phyloP scores from a whole-genome alignment of 169 alveolate genomes.

The Babesia ovis region DNA sequence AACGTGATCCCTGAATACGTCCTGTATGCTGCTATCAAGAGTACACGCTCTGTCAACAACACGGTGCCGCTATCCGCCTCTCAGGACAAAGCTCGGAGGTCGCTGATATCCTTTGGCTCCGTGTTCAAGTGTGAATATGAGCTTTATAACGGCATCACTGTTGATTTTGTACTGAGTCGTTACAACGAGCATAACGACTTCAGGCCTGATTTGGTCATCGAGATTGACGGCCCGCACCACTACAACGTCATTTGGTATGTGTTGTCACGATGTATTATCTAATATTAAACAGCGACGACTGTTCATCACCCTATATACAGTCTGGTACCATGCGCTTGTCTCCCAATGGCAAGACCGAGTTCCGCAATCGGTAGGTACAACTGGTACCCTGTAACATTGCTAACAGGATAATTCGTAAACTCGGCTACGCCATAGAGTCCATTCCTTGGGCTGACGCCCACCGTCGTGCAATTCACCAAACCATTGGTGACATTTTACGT shows the following conservation, averaged over 20 bases:
- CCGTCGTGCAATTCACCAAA: constrained; percentile 25
- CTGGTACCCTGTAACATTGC: neutral
- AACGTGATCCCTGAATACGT: constrained; percentile 25
- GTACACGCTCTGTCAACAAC: neutral
- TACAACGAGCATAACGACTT: constrained; percentile 2
- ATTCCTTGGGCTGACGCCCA: constrained; percentile 57
- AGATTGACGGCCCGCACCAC: constrained; percentile 69
- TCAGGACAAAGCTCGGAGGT: constrained; percentile 58
- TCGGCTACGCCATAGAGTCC: constrained; percentile 45
- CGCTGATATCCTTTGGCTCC: constrained; percentile 8
- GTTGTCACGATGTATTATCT: neutral
- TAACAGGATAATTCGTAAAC: constrained; percentile 14
- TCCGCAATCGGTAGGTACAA: constrained; percentile 27
- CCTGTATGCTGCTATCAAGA: constrained; percentile 18
- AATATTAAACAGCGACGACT: constrained; percentile 14
- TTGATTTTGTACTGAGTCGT: constrained; percentile 43
- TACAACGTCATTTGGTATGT: constrained; percentile 43
- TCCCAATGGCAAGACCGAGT: constrained; percentile 37
- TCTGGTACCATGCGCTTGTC: constrained; percentile 2
- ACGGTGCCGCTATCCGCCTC: constrained; percentile 24
- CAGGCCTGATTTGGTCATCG: constrained; percentile 43
- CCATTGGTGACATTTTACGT: constrained; percentile 18
- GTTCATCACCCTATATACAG: neutral
- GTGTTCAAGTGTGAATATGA: constrained; percentile 45
- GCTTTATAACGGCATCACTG: constrained; percentile 32